Evolutionary conservation across 352 stramenopile genomes (phyloP).

Genomic region (Globisporangium abappressorium): DNA sequence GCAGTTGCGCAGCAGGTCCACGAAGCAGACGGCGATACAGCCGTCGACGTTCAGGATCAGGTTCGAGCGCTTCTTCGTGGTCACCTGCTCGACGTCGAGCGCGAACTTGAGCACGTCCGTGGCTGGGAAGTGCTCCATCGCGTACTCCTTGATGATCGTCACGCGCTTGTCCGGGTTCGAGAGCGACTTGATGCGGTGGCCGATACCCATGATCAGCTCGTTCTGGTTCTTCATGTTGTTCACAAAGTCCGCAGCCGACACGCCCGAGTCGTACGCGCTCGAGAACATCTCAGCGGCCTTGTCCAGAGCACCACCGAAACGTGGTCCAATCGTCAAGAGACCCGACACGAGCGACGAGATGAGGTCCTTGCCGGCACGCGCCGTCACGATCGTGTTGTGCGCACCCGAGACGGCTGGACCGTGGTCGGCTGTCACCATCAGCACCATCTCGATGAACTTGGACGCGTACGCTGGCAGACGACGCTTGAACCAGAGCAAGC

Average conservation of each 20-base stretch:
- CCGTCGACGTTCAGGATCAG: slow-evolving; percentile 98
- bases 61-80: slow-evolving; percentile 96
- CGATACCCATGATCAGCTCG: slow-evolving; percentile 97
- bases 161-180: slow-evolving; percentile 96
- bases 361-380: slow-evolving; percentile 95
- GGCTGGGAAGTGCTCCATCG: slow-evolving; percentile 91
- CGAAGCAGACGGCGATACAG: slow-evolving; percentile 96
- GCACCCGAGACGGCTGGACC: slow-evolving; percentile 94
- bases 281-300: slow-evolving; percentile 93
- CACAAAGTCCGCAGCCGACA: slow-evolving; percentile 90
- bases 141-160: slow-evolving; percentile 96
- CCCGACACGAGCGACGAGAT: slow-evolving; percentile 96
- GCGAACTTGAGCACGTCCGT: slow-evolving; percentile 95
- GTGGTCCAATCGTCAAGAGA: slow-evolving; percentile 94
- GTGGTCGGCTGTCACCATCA: slow-evolving; percentile 97
- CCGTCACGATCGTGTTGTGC: slow-evolving; percentile 96
- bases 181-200: slow-evolving; percentile 95
- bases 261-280: slow-evolving; percentile 85
- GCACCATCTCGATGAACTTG: slow-evolving; percentile 98
- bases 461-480: slow-evolving; percentile 85
- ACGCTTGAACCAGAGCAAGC: slow-evolving; percentile 96
- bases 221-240: slow-evolving; percentile 93
- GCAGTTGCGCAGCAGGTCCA: slow-evolving; percentile 93
- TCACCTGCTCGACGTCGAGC: slow-evolving; percentile 94
- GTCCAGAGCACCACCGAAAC: slow-evolving; percentile 95